These are phyloP conservation scores for Persicaria maculosa DNA, from an alignment of 148 eudicot species.

Conservation along the genomic window DNA sequence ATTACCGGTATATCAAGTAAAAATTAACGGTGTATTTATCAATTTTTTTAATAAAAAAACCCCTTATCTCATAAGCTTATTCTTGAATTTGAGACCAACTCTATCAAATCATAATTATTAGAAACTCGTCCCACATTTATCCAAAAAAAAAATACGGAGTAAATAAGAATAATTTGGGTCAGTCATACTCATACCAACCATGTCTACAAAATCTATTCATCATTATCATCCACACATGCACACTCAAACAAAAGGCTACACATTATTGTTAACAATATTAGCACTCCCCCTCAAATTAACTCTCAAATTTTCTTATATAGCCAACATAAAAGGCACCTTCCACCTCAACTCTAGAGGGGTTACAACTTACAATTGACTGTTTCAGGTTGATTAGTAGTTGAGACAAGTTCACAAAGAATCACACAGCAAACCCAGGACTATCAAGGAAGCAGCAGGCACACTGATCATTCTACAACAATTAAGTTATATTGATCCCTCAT, in stretches of 20 bases:
- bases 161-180: too few relatives aligned
- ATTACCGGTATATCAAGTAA: too few relatives aligned
- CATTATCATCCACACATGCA: not conserved
- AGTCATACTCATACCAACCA: not conserved
- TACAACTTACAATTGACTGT: not conserved
- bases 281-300: not conserved
- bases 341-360: not conserved
- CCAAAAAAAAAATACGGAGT: too few relatives aligned
- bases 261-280: not conserved
- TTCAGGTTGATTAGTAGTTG: constrained; percentile 6
- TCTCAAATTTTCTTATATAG: not conserved
- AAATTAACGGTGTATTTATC: too few relatives aligned
- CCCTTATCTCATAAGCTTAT: too few relatives aligned
- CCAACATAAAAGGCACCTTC: not conserved
- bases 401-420: not conserved
- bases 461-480: constrained; percentile 9
- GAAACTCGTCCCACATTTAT: too few relatives aligned
- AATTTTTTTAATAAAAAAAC: too few relatives aligned
- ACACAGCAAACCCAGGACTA: constrained; percentile 7
- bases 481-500: not conserved
- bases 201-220: too few relatives aligned
- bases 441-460: not conserved
- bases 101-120: too few relatives aligned
- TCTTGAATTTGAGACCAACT: too few relatives aligned
- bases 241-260: not conserved